These are phyloP conservation scores for Cylindrodendrum hubeiense DNA, from an alignment of 2,329 filamentous ascomycete genomes.

Conservation along the genomic window DNA sequence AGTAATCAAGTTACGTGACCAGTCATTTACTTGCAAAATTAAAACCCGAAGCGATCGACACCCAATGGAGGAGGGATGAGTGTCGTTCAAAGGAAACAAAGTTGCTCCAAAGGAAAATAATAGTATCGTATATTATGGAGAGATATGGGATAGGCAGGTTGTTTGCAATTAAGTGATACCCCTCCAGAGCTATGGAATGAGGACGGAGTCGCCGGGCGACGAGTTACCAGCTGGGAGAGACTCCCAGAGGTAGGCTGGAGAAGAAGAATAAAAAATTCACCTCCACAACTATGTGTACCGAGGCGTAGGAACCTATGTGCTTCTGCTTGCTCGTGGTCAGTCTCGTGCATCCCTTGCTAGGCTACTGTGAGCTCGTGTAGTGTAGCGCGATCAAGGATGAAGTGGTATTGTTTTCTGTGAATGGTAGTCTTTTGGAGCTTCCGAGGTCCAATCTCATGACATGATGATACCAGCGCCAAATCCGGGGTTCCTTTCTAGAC, in stretches of 20 bases:
- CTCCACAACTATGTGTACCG: neutral
- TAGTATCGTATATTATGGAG: neutral
- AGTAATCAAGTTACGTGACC: conserved; percentile 17
- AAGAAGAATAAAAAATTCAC: neutral
- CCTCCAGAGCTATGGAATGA: conserved; percentile 15
- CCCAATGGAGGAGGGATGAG: neutral
- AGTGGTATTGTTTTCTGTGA: neutral
- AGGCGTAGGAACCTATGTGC: neutral
- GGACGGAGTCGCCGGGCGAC: neutral
- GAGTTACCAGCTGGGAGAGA: neutral
- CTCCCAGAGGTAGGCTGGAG: neutral
- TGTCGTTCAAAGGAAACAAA: neutral
- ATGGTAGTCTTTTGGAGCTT: neutral
- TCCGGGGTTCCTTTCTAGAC: neutral
- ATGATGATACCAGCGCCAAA: neutral
- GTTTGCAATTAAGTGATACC: conserved; percentile 24
- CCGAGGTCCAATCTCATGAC: neutral
- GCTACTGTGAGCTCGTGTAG: neutral
- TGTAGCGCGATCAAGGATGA: neutral
- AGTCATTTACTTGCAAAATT: neutral
- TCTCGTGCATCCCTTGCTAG: neutral
- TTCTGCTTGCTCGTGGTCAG: no score
- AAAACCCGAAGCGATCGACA: no score
- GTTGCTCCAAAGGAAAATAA: neutral
- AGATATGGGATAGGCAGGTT: conserved; percentile 5